Conservation (phyloP, 768 basidiomycete species). For the Boletus rufocinnamomeus region DNA sequence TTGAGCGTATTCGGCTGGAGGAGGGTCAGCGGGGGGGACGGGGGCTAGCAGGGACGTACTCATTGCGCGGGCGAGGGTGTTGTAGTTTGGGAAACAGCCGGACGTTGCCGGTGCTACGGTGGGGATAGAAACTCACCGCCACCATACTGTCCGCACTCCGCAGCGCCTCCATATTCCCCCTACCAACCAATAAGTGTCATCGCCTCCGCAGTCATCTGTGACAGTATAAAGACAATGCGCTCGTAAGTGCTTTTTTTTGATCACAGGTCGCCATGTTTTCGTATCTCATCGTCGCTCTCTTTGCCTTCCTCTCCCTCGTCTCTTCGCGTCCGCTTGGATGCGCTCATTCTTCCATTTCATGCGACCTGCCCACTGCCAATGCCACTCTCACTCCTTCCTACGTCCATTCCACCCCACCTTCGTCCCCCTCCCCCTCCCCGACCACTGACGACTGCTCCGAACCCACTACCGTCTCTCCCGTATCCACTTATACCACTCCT, state of each 20-base stretch:
- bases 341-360: too few species aligned
- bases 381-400: not conserved
- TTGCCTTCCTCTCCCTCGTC: constrained; percentile 62
- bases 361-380: not conserved
- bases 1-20: constrained; percentile 42
- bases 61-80: constrained; percentile 18
- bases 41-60: constrained; percentile 14
- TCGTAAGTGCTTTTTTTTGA: not conserved
- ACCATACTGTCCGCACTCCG: not conserved
- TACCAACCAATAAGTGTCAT: too few species aligned
- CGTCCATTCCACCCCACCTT: not conserved
- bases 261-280: constrained; percentile 32
- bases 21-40: not conserved
- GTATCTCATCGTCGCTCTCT: constrained; percentile 43
- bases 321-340: constrained; percentile 35
- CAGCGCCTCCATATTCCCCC: too few species aligned
- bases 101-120: constrained; percentile 6
- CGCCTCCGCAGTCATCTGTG: too few species aligned
- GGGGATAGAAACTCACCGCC: not conserved
- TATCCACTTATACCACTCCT: too few species aligned
- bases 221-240: not conserved
- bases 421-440: not conserved
- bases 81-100: constrained; percentile 3
- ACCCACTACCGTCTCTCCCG: not conserved
- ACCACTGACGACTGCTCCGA: not conserved